Percentiles rank a stretch among this genome's conserved stretches.
Conservation (phyloP, 2,329 filamentous ascomycete species). For the Lasiodiplodia sp. region DNA sequence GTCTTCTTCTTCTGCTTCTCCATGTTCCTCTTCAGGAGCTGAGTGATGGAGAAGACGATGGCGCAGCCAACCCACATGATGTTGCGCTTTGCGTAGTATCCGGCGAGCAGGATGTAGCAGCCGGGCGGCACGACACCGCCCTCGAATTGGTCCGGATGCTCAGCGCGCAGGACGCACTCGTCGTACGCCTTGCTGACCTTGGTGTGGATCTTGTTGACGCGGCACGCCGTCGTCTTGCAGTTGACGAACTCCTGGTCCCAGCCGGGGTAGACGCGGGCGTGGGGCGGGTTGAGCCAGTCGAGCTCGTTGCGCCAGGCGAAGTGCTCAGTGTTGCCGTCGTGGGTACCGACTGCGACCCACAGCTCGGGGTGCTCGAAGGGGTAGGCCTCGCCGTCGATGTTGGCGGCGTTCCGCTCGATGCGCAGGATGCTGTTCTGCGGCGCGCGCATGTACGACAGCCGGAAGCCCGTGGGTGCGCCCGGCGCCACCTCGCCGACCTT, state of each 20-base stretch:
- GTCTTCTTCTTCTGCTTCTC: constrained; percentile 29
- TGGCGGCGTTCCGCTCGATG: constrained; percentile 18
- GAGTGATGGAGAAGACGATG: neutral
- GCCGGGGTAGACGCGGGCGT: constrained; percentile 22
- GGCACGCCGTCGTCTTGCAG: constrained; percentile 30
- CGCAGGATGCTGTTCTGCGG: constrained; percentile 26
- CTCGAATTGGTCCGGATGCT: constrained; percentile 18
- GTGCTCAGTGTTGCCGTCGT: constrained; percentile 12
- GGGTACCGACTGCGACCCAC: constrained; percentile 1
- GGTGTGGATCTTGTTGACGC: constrained; percentile 29
- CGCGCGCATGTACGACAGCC: constrained; percentile 22
- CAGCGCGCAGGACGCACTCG: constrained; percentile 15
- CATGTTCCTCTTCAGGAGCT: constrained; percentile 9
- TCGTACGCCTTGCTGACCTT: constrained; percentile 20
- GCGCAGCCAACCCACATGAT: constrained; percentile 21
- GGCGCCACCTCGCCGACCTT: constrained; percentile 15
- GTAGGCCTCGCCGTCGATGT: constrained; percentile 6
- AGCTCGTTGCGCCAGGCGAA: constrained; percentile 25
- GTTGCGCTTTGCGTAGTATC: constrained; percentile 22
- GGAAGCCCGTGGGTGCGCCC: constrained; percentile 14
- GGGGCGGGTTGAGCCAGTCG: constrained; percentile 21
- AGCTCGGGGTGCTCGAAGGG: constrained; percentile 15
- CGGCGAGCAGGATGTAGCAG: constrained; percentile 12
- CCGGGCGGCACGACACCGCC: constrained; percentile 10
- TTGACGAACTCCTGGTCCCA: constrained; percentile 25